phyloP scores from a whole-genome alignment of 345 rosid species.

The Balakata baccata region DNA sequence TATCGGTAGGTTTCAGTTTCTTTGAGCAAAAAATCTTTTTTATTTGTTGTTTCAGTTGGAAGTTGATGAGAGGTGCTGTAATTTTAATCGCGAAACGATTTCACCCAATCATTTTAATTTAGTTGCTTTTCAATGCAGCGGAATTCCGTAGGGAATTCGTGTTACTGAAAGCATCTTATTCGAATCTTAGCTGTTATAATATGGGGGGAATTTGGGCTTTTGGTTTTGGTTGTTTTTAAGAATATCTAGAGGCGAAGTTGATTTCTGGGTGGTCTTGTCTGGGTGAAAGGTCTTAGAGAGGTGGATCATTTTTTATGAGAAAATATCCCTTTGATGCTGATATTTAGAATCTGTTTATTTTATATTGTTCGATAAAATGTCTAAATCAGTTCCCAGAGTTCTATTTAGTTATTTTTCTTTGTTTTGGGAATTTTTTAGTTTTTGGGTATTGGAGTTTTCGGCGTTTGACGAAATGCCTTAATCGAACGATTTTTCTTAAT shows the following conservation, averaged over 20 bases:
- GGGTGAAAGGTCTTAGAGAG: conserved; percentile 42
- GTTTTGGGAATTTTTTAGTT: not conserved
- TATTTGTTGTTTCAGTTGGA: not conserved
- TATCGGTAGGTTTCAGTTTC: conserved; percentile 34
- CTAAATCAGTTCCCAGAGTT: conserved; percentile 22
- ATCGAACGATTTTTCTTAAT: conserved; percentile 26
- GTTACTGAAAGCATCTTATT: conserved; percentile 20
- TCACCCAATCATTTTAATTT: conserved; percentile 28
- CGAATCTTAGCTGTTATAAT: not conserved
- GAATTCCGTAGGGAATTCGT: conserved; percentile 29
- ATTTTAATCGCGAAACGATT: conserved; percentile 9
- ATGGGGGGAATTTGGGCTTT: conserved; percentile 4
- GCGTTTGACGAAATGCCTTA: conserved; percentile 43
- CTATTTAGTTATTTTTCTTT: not conserved
- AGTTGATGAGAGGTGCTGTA: not conserved
- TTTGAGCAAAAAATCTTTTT: conserved; percentile 14
- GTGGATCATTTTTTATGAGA: conserved; percentile 38
- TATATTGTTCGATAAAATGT: conserved; percentile 23
- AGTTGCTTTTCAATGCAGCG: conserved; percentile 4
- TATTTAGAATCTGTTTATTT: conserved; percentile 9
- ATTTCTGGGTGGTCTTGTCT: conserved; percentile 23
- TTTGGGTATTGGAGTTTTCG: conserved; percentile 16
- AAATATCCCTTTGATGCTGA: conserved; percentile 18
- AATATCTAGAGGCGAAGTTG: conserved; percentile 14
- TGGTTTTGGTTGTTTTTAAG: conserved; percentile 1